These are phyloP conservation scores for Hemileccinum rubropunctum DNA, from an alignment of 768 basidiomycete genomes.

Conservation along the genomic window DNA sequence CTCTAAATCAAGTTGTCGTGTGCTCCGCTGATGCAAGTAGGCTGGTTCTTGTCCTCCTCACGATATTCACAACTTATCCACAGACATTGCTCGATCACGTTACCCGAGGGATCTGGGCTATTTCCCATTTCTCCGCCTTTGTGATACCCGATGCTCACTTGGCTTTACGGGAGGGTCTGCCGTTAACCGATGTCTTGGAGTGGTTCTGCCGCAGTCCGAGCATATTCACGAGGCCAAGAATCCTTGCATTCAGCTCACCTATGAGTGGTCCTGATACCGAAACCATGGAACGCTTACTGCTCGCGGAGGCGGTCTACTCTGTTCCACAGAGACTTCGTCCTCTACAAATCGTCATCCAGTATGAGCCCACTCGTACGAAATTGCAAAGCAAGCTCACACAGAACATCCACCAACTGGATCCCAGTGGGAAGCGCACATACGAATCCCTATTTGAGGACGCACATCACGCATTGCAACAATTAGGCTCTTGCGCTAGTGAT, in stretches of 20 bases:
- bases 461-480: constrained; percentile 44
- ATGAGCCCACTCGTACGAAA: constrained; percentile 38
- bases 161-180: constrained; percentile 36
- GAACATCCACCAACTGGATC: constrained; percentile 46
- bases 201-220: constrained; percentile 42
- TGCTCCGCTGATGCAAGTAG: constrained; percentile 39
- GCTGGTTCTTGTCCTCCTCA: constrained; percentile 1
- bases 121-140: constrained; percentile 45
- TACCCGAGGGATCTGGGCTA: constrained; percentile 34
- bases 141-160: constrained; percentile 43
- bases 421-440: constrained; percentile 33
- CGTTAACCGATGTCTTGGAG: constrained; percentile 43
- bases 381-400: constrained; percentile 44
- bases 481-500: constrained; percentile 70
- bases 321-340: constrained; percentile 38
- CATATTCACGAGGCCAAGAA: constrained; percentile 37
- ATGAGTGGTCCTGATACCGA: constrained; percentile 30
- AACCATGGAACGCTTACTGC: constrained; percentile 38
- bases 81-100: constrained; percentile 44
- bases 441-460: constrained; percentile 46
- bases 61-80: constrained; percentile 4
- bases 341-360: constrained; percentile 52
- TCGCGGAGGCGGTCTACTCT: constrained; percentile 40
- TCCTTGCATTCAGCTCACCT: constrained; percentile 40
- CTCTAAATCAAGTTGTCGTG: constrained; percentile 37